Evolutionary conservation across 345 rosid genomes (phyloP), one percentile per base, ranked within the genome.

Genomic region (Adansonia digitata): DNA sequence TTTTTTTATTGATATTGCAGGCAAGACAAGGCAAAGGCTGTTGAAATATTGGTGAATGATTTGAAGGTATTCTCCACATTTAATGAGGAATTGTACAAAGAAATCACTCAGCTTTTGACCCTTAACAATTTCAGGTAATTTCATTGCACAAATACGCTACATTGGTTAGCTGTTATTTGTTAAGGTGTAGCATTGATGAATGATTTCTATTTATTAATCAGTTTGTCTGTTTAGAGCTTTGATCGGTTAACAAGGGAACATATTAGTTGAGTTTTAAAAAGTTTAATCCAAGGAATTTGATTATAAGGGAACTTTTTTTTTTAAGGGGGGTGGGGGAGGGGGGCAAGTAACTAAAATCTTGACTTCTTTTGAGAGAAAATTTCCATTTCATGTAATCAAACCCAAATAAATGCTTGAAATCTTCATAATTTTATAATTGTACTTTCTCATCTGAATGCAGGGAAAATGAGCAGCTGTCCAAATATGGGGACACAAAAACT

Each of bases 61-160:
- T 78, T 91, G 85, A 91, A 91, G 81, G 91, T 91, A 20, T 89
- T 91, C 77, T 83, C 87, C 8, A 85, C 93, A 5, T 89, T 89
- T 77, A 91, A 86, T 75, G 96, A 89, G 79, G 96, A 91, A 31
- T 70, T 91, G 62, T 91, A 82, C 83, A 91, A 89, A 82, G 93
- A 91, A 79, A 87, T 89, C 61, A 91, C 93, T 69, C 92, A 89
- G 71, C 92, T 91, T 59, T 82, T 91, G 78, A 89, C 91, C 15
- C 91, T 89, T 10, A 53, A 37, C 48, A 64, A 64, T 40, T 39
- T 64, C 69, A 64, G 69, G 69, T 64, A 64, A 39, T 5, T 22
- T 39, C 49, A 40, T 40, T 9, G 46, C 26, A 13, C 9, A 64
- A 64, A 37, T 39, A 64, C 39, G 20, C 5, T 12, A 65, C 40